Conservation (phyloP, 2,329 filamentous ascomycete species). For the Colletotrichum gloeosporioides region DNA sequence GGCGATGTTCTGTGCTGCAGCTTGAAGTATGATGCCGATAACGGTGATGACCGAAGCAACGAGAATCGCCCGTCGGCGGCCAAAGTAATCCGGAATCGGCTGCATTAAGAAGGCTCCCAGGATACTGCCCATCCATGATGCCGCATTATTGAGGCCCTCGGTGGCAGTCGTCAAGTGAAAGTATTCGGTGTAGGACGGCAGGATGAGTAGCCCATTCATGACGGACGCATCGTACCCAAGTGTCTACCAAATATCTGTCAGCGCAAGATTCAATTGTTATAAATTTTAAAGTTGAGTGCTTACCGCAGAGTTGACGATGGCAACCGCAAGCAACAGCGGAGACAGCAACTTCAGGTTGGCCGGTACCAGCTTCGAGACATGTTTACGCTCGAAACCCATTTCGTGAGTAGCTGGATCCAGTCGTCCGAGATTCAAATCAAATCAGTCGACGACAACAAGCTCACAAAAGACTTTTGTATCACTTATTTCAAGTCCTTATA, state of each 20-base stretch:
- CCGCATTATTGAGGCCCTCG: conserved; percentile 59
- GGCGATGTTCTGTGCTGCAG: conserved; percentile 53
- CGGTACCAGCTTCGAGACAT: conserved; percentile 12
- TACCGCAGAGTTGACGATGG: conserved; percentile 16
- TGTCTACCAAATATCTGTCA: background rate
- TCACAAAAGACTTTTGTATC: background rate
- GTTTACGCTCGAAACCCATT: conserved; percentile 11
- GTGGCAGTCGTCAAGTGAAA: conserved; percentile 59
- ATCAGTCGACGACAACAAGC: background rate
- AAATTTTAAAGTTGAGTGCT: fast-evolving
- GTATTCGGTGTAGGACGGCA: conserved; percentile 61
- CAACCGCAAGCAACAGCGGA: conserved; percentile 7
- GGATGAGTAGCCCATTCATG: conserved; percentile 62
- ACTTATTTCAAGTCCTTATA: background rate
- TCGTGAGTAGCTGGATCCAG: background rate
- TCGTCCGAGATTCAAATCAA: background rate
- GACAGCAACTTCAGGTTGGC: conserved; percentile 10
- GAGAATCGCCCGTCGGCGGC: conserved; percentile 48
- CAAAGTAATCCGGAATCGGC: conserved; percentile 44
- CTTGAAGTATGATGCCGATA: conserved; percentile 50
- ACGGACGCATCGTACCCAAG: conserved; percentile 54
- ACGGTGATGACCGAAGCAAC: conserved; percentile 42
- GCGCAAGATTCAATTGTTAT: background rate
- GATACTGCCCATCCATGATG: conserved; percentile 57
- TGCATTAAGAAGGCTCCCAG: conserved; percentile 49